Base-by-base conservation (phyloP, 768 basidiomycete genomes). In the Phaffia australis region DNA sequence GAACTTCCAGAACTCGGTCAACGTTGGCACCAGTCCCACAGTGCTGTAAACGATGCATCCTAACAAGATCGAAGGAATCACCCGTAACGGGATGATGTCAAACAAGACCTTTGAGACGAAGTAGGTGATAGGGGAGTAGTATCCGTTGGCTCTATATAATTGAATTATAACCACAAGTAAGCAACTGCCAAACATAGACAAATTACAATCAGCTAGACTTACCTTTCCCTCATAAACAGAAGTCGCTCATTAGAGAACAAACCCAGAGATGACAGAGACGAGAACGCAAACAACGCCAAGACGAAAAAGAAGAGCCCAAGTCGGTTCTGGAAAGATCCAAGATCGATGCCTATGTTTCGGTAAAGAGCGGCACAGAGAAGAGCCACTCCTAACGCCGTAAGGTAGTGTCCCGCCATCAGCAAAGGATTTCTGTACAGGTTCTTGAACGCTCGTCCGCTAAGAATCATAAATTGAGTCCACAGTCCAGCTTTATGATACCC, bases 141-240 rank as follows among this genome's bases (percentile, higher is more conserved):
- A 99, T 16, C 95, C 95, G 71, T 99, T 99, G 1, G 92, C 85
- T 70, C 91, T 93, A 75, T 50, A 63, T 29, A 6, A 4, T n/a
- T 11, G 32, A n/a, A 56, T 29, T 19, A 42, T 4, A 50, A 49
- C 46, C 30, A 49, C n/a, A 9, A 15, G 29, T 30, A 54, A 23
- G 35, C 11, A 11, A 42, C 35, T 42, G 35, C 4, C 35, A 42
- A 42, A 4, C 35, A 11, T 42, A 42, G 11, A 11, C 35, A 11
- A 11, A 42, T 42, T 32, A 18, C 30, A 30, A 32, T 35, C 1
- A 25, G 29, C 16, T 46, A 30, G 1, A 72, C 81, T 52, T 69
- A 93, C 88, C 94, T 82, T 77, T 99, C 95, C n/a, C 95, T 85
- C 84, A 97, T 97, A 79, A 98, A 99, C 58, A 99, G 77, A 66